These are phyloP conservation scores for Sarcocystis neurona DNA, from an alignment of 169 alveolate species.

Conservation along the genomic window DNA sequence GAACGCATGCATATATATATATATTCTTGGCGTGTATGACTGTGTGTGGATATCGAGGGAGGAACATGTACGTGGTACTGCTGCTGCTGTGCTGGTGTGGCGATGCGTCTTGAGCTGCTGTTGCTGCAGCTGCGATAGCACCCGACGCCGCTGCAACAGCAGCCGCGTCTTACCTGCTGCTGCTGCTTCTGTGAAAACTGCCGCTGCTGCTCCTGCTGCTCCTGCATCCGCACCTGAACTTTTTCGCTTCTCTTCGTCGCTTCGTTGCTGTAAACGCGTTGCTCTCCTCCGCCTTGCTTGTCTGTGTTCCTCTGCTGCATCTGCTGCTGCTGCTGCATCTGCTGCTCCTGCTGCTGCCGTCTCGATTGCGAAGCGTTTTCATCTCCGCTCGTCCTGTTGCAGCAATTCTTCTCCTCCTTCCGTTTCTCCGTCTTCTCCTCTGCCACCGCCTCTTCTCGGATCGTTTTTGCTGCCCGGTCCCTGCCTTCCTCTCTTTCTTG, in stretches of 20 bases:
- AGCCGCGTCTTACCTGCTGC: too few relatives aligned
- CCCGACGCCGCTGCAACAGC: too few relatives aligned
- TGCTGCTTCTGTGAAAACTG: too few relatives aligned
- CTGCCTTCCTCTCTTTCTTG: too few relatives aligned
- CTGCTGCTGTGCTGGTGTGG: too few relatives aligned
- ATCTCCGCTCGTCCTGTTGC: background rate
- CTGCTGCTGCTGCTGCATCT: background rate
- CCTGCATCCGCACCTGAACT: background rate
- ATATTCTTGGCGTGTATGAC: too few relatives aligned
- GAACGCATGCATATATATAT: background rate
- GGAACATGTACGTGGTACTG: too few relatives aligned
- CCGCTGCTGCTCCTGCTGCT: too few relatives aligned
- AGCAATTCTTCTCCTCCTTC: background rate
- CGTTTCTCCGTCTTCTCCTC: background rate
- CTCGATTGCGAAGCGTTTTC: background rate
- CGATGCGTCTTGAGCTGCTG: too few relatives aligned
- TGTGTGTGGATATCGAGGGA: too few relatives aligned
- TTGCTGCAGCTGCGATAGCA: too few relatives aligned
- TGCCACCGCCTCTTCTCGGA: background rate
- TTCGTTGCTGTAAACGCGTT: background rate
- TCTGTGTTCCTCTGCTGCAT: background rate
- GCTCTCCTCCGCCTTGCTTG: background rate
- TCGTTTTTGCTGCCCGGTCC: background rate
- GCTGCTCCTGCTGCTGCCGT: background rate
- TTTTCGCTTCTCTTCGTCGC: background rate